Evolutionary conservation across 2,329 filamentous ascomycete genomes (phyloP).

Genomic region (Xylariaceae sp.): DNA sequence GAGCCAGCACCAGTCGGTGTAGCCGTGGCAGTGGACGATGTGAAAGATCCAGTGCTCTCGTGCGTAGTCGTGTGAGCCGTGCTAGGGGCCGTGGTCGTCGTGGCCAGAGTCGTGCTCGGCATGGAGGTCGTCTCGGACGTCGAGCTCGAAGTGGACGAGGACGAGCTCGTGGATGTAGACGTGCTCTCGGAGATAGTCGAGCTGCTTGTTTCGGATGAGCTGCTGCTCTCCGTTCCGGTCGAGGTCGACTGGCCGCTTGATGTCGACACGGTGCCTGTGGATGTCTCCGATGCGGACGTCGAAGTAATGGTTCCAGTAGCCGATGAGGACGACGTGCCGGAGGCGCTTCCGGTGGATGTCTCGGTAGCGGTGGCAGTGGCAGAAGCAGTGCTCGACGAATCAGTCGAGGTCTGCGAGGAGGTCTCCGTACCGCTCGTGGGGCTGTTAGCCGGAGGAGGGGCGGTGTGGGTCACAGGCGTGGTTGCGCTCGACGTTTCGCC

Average conservation of each 20-base stretch:
- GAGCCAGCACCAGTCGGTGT: conserved; percentile 17
- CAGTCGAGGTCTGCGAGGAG: conserved; percentile 16
- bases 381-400: conserved; percentile 13
- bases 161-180: conserved; percentile 7
- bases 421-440: conserved; percentile 16
- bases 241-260: not conserved
- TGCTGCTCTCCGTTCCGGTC: not conserved
- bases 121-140: not conserved
- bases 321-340: conserved; percentile 1
- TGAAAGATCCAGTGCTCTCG: not conserved
- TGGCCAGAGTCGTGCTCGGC: not conserved
- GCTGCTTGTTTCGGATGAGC: not conserved
- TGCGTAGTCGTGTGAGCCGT: not conserved
- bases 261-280: not conserved
- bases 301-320: conserved; percentile 2
- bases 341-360: not conserved
- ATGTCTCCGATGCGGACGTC: not conserved
- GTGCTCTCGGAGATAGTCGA: not conserved
- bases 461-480: conserved; percentile 13
- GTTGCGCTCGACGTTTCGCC: conserved; percentile 10
- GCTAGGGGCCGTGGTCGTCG: not conserved
- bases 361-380: conserved; percentile 6
- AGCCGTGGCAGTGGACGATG: conserved; percentile 5
- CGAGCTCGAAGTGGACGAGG: conserved; percentile 1
- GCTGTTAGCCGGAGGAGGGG: conserved; percentile 5